A percentile compares a stretch with the other conserved stretches of the same genome.
Conservation (phyloP, 2,329 filamentous ascomycete genomes). For the Cercospora sojina region DNA sequence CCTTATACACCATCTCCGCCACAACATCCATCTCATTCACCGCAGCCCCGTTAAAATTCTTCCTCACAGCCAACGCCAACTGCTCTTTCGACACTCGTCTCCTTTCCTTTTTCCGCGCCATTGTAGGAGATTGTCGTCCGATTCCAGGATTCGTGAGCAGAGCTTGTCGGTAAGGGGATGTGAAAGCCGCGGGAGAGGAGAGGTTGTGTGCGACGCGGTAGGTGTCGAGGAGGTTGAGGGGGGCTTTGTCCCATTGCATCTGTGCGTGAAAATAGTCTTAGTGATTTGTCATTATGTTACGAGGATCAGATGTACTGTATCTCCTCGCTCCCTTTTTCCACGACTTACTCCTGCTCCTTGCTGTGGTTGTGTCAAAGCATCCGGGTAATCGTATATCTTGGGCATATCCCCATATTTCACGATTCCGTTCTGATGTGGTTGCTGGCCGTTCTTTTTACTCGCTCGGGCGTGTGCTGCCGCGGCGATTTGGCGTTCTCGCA, state of each 20-base stretch:
- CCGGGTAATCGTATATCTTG: constrained; percentile 29
- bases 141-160: constrained; percentile 55
- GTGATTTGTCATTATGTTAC: not conserved
- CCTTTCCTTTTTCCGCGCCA: constrained; percentile 64
- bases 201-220: constrained; percentile 75
- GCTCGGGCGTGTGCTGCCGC: constrained; percentile 41
- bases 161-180: constrained; percentile 49
- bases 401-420: constrained; percentile 33
- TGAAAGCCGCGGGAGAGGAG: constrained; percentile 68
- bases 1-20: constrained; percentile 73
- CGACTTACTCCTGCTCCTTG: constrained; percentile 21
- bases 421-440: constrained; percentile 28
- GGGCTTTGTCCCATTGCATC: constrained; percentile 67
- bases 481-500: constrained; percentile 46
- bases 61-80: constrained; percentile 69
- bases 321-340: not conserved
- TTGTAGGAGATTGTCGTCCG: constrained; percentile 71
- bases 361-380: constrained; percentile 13
- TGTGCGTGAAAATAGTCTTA: constrained; percentile 25
- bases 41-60: constrained; percentile 78
- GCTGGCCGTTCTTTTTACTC: constrained; percentile 36
- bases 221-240: constrained; percentile 66
- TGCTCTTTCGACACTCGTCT: constrained; percentile 70
- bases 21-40: constrained; percentile 81
- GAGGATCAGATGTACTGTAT: no score